Evolutionary conservation across 1,139 yeast species (phyloP).

Genomic region (Casaregolazyma suthepensis): DNA sequence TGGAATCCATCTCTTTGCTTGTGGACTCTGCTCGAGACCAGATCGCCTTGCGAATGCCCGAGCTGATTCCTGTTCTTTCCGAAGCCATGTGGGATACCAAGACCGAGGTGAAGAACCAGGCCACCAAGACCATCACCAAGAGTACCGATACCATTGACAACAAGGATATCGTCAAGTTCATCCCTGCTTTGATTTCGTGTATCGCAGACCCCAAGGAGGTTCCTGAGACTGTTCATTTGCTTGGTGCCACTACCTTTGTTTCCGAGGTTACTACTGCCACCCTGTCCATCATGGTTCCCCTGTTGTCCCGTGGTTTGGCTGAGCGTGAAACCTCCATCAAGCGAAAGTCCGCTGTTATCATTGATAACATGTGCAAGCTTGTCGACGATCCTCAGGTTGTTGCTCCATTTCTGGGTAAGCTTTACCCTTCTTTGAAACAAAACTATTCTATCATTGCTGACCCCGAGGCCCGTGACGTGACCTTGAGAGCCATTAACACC

Average conservation of each 20-base stretch:
- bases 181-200: conserved; percentile 95
- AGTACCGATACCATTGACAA: conserved; percentile 97
- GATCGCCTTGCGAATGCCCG: conserved; percentile 98
- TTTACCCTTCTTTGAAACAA: conserved; percentile 92
- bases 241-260: conserved; percentile 99
- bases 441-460: conserved; percentile 97
- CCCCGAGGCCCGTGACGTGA: conserved; percentile 99
- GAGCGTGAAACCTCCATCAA: conserved; percentile 99
- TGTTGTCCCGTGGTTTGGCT: conserved; percentile 97
- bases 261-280: conserved; percentile 99
- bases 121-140: conserved; percentile 91
- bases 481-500: conserved; percentile 93
- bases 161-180: conserved; percentile 99
- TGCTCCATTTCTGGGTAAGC: conserved; percentile 95
- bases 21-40: conserved; percentile 95
- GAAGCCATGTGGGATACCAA: conserved; percentile 99
- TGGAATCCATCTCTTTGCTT: conserved; percentile 75
- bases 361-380: conserved; percentile 99
- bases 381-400: conserved; percentile 99
- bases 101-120: conserved; percentile 95
- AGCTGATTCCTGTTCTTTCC: conserved; percentile 94
- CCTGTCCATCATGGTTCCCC: conserved; percentile 98
- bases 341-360: conserved; percentile 99
- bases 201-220: conserved; percentile 95
- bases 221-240: conserved; percentile 96